Percentiles rank a stretch among this genome's conserved stretches.
phyloP scores from a whole-genome alignment of 1,284 basidiomycete species.

The Neotropicomus parvogracilis region DNA sequence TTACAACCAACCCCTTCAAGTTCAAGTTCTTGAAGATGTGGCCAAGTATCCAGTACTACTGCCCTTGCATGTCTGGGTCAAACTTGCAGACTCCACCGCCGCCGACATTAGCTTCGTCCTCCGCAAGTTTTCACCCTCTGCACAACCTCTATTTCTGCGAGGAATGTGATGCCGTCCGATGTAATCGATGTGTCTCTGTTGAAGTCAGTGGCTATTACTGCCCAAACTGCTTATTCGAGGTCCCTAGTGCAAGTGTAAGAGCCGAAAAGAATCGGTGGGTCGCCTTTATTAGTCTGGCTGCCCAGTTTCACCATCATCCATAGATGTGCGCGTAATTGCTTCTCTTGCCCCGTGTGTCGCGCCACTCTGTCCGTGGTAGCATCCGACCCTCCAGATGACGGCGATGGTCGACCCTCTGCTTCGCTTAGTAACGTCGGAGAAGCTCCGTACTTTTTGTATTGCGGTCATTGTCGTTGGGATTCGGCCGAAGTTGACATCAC shows the following conservation, averaged over 20 bases:
- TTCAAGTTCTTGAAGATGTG: constrained; percentile 25
- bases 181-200: constrained; percentile 85
- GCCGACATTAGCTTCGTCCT: constrained; percentile 69
- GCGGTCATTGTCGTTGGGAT: constrained; percentile 93
- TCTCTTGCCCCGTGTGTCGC: constrained; percentile 89
- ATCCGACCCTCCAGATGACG: constrained; percentile 73
- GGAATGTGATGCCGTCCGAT: constrained; percentile 94
- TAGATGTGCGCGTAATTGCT: constrained; percentile 97
- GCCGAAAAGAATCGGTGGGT: constrained; percentile 89
- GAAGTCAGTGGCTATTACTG: constrained; percentile 98
- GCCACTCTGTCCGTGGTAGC: constrained; percentile 87
- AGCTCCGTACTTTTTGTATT: constrained; percentile 88
- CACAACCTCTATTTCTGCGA: constrained; percentile 94
- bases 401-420: constrained; percentile 48
- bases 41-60: constrained; percentile 59
- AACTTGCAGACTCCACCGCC: constrained; percentile 64
- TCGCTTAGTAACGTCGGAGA: constrained; percentile 63
- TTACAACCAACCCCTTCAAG: too few relatives aligned
- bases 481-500: constrained; percentile 85
- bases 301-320: constrained; percentile 9
- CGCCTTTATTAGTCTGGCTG: neutral
- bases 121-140: constrained; percentile 77
- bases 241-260: constrained; percentile 92
- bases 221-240: constrained; percentile 98
- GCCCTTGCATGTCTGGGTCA: constrained; percentile 56